Evolutionary conservation across 495 filamentous ascomycete species (phyloP).

Genomic region (Acidomyces sp.): DNA sequence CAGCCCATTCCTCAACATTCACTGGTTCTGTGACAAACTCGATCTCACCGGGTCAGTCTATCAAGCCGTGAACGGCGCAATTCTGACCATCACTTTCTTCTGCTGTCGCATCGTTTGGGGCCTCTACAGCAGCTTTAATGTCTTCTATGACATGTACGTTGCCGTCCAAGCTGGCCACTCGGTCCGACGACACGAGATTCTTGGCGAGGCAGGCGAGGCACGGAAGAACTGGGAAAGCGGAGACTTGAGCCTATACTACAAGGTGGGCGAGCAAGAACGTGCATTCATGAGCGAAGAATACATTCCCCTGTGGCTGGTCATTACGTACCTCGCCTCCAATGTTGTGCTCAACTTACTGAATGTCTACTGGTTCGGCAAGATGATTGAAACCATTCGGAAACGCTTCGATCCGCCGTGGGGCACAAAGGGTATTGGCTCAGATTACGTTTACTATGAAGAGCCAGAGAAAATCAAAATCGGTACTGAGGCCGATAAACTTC

Average conservation of each 20-base stretch:
- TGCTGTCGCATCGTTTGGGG: conserved; percentile 84
- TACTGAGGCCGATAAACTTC: not conserved
- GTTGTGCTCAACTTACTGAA: conserved; percentile 74
- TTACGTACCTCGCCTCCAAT: conserved; percentile 64
- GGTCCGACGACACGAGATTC: conserved; percentile 1
- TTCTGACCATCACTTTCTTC: conserved; percentile 65
- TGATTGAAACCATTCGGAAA: conserved; percentile 84
- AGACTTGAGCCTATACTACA: conserved; percentile 2
- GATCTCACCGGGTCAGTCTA: conserved; percentile 71
- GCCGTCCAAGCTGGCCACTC: conserved; percentile 26
- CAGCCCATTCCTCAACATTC: conserved; percentile 84
- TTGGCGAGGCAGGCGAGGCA: not conserved
- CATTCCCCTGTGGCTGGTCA: conserved; percentile 68
- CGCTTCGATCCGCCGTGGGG: conserved; percentile 60
- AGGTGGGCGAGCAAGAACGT: conserved; percentile 3
- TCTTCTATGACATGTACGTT: conserved; percentile 70
- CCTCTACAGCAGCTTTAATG: conserved; percentile 60
- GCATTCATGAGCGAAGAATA: conserved; percentile 16
- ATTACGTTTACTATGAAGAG: conserved; percentile 4
- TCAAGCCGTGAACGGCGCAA: conserved; percentile 80
- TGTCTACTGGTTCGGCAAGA: conserved; percentile 93
- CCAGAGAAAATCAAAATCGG: not conserved
- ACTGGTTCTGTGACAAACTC: conserved; percentile 99
- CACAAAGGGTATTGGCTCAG: conserved; percentile 21
- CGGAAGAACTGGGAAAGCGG: not conserved